phyloP scores from a whole-genome alignment of 1,139 yeast species.

The Taiozyma sp. region DNA sequence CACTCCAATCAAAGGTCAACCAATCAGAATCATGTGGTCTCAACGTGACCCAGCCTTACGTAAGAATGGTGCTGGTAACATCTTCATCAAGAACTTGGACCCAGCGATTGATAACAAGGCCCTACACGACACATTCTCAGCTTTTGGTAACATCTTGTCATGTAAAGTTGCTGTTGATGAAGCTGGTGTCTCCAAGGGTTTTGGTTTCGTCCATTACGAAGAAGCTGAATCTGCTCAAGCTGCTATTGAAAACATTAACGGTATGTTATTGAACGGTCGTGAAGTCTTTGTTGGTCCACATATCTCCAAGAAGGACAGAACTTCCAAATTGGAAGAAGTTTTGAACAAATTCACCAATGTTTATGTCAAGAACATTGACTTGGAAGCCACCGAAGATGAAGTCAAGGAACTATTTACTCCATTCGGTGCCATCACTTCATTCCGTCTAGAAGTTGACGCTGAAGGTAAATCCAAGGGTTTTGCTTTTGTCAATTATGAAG shows the following conservation, averaged over 20 bases:
- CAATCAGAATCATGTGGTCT: conserved; percentile 99
- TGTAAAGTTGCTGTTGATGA: conserved; percentile 97
- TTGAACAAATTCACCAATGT: conserved; percentile 94
- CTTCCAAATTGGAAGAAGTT: conserved; percentile 87
- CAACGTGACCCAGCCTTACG: conserved; percentile 98
- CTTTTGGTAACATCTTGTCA: conserved; percentile 93
- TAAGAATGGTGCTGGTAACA: conserved; percentile 95
- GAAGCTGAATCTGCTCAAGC: conserved; percentile 89
- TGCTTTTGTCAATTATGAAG: conserved; percentile 89
- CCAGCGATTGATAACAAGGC: conserved; percentile 99
- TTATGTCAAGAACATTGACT: conserved; percentile 84
- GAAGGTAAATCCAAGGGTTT: conserved; percentile 95
- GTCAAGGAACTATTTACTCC: conserved; percentile 69
- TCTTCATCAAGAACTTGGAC: conserved; percentile 97
- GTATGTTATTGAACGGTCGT: conserved; percentile 96
- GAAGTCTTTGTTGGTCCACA: conserved; percentile 97
- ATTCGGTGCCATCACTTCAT: conserved; percentile 81
- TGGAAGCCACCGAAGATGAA: conserved; percentile 68
- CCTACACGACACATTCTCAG: conserved; percentile 95
- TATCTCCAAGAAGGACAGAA: conserved; percentile 91
- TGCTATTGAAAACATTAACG: conserved; percentile 97
- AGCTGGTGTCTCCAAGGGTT: conserved; percentile 89
- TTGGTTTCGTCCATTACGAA: conserved; percentile 97
- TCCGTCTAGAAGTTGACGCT: conserved; percentile 74
- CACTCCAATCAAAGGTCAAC: conserved; percentile 88